Evolutionary conservation across 768 basidiomycete genomes (phyloP).

Genomic region (Roridomyces roridus): DNA sequence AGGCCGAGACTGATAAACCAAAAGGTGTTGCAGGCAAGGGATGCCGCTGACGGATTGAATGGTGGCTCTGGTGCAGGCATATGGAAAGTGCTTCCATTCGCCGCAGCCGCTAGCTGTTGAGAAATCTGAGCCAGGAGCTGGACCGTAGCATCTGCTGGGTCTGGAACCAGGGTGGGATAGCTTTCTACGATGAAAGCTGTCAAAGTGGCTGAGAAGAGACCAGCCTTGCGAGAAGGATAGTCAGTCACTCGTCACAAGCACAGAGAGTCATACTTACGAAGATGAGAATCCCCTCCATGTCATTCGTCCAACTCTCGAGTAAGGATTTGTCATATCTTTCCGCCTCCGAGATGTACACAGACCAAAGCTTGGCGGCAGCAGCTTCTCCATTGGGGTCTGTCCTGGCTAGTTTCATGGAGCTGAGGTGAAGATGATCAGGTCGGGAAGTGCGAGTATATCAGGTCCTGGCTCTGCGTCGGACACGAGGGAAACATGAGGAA

Average conservation of each 20-base stretch:
- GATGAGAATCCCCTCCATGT: too few species aligned
- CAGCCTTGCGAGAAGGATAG: too few species aligned
- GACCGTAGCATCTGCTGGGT: neutral
- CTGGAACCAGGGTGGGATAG: too few species aligned
- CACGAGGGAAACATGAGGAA: too few species aligned
- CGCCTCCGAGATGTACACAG: neutral
- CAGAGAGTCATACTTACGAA: too few species aligned
- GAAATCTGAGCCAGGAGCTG: neutral
- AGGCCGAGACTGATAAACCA: slow-evolving; percentile 1
- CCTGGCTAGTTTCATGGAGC: too few species aligned
- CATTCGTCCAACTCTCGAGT: neutral
- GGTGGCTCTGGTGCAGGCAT: neutral
- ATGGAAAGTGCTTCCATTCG: neutral
- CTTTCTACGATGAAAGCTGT: slow-evolving; percentile 6
- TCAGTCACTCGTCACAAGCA: too few species aligned
- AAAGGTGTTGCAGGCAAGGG: slow-evolving; percentile 4
- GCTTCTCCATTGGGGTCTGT: too few species aligned
- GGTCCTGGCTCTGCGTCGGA: too few species aligned
- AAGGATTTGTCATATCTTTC: neutral
- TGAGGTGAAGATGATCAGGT: too few species aligned
- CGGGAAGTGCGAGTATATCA: too few species aligned
- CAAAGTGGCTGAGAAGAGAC: slow-evolving; percentile 8
- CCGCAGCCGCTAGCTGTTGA: neutral
- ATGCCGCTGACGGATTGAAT: neutral
- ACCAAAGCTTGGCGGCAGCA: too few species aligned